phyloP scores from a whole-genome alignment of 1,284 basidiomycete species.

The Pseudozyma pruni region DNA sequence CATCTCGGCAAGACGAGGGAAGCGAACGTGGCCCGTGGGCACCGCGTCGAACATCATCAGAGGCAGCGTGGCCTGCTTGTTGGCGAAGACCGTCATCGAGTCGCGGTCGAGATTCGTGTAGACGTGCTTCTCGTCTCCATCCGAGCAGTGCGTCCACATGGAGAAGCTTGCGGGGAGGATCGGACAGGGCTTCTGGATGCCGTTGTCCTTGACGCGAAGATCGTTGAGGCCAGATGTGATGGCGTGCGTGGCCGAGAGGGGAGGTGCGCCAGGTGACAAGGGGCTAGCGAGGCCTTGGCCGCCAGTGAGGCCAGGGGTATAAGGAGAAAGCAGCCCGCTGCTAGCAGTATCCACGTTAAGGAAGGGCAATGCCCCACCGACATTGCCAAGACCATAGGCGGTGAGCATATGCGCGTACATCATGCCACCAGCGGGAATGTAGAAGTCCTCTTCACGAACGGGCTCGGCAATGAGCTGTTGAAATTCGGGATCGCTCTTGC shows the following conservation, averaged over 20 bases:
- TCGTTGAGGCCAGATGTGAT: constrained; percentile 61
- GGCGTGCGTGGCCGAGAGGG: constrained; percentile 53
- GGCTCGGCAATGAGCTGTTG: constrained; percentile 67
- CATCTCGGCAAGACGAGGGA: constrained; percentile 67
- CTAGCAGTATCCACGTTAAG: constrained; percentile 40
- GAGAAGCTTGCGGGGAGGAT: constrained; percentile 65
- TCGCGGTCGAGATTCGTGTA: constrained; percentile 63
- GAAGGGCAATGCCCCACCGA: constrained; percentile 53
- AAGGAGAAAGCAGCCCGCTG: constrained; percentile 56
- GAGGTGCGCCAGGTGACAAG: constrained; percentile 48
- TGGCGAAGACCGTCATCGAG: constrained; percentile 53
- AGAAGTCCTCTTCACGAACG: constrained; percentile 65
- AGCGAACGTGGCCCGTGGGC: constrained; percentile 58
- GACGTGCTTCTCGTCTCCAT: constrained; percentile 61
- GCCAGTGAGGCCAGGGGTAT: constrained; percentile 42
- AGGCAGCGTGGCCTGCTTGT: constrained; percentile 52
- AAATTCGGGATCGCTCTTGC: constrained; percentile 67
- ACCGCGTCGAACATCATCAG: constrained; percentile 55
- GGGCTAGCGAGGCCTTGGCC: constrained; percentile 41
- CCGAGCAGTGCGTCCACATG: constrained; percentile 65
- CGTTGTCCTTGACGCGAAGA: constrained; percentile 52
- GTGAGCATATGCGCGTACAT: constrained; percentile 66
- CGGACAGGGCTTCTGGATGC: constrained; percentile 45
- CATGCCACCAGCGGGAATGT: constrained; percentile 67
- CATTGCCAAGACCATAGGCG: constrained; percentile 64